Evolutionary conservation across 257 asterid species (phyloP), one percentile per base, ranked within the genome.

Genomic region (Penstemon davidsonii): DNA sequence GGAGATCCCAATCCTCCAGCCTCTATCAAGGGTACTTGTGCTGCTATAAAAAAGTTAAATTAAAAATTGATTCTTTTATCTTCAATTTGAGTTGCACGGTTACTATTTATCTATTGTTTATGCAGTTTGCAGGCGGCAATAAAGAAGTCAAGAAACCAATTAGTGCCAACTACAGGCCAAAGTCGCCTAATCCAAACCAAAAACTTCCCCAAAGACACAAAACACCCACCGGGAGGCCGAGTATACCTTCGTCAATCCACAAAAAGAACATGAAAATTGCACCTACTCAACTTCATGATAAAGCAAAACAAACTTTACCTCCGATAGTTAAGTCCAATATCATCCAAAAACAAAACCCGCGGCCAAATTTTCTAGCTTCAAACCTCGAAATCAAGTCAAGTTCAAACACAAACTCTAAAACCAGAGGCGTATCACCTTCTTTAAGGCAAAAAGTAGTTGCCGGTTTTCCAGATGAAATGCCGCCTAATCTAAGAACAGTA

Each of bases 1-100:
- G 74, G 92, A 88, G 45, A 42, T 90, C 37, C 95, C 96, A 58
- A 86, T 90, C 69, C 42, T 81, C 61, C 92, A 83, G 39, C 81
- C 92, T 50, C 83, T 85, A 63, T 77, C 92, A 68, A 81, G 95
- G 90, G 97, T 90, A 73, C 7, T 75, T 69, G 15, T 10, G 40
- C 5, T 49, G 5, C 7, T 11, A 9, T 15, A 15, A 15, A 15
- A 15, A 15, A 15, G 18, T 15, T 15, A 15, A 15, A 15, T 15
- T 15, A 15, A 15, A 15, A 15, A 15, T 15, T 15, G 18, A 15
- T 15, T 15, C 18, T 15, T 15, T 13, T 0, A 46, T 64, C 33
- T 59, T 33, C 0, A 13, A 25, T 25, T 25, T 25, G 33, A 25
- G 33, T 25, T 25, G 33, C 33, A 25, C 3, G 33, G 33, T 25